These are phyloP conservation scores for Tolypocladium amazonense DNA, from an alignment of 2,329 filamentous ascomycete species.

Conservation along the genomic window DNA sequence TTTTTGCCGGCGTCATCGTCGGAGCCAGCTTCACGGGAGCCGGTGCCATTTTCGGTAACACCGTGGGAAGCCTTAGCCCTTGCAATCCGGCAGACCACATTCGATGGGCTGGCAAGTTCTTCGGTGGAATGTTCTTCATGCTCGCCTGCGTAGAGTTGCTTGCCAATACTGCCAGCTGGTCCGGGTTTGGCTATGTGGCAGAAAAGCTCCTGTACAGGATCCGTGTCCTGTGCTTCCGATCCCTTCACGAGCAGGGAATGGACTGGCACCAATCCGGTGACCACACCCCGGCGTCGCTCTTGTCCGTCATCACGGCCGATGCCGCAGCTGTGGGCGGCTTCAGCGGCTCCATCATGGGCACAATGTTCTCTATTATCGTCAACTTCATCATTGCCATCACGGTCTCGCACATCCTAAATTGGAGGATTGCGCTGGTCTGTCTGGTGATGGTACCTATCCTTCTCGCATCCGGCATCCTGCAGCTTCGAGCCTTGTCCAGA, in stretches of 20 bases:
- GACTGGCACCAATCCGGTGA: constrained; percentile 61
- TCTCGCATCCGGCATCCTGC: constrained; percentile 58
- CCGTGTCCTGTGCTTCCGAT: constrained; percentile 52
- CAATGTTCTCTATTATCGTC: constrained; percentile 54
- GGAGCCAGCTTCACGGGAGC: constrained; percentile 43
- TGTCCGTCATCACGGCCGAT: constrained; percentile 61
- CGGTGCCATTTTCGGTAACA: constrained; percentile 38
- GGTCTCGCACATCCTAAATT: constrained; percentile 59
- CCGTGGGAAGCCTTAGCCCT: constrained; percentile 33
- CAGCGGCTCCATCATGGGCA: constrained; percentile 61
- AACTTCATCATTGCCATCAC: constrained; percentile 60
- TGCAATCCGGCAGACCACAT: constrained; percentile 30
- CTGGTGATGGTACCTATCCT: constrained; percentile 59
- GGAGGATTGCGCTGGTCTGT: constrained; percentile 67
- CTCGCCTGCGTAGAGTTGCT: constrained; percentile 35
- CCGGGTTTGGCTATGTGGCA: constrained; percentile 36
- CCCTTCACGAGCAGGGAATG: constrained; percentile 54
- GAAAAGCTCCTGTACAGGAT: constrained; percentile 56
- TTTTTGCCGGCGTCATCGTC: constrained; percentile 38
- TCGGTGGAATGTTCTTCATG: constrained; percentile 45
- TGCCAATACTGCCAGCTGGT: constrained; percentile 46
- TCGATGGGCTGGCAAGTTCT: constrained; percentile 30
- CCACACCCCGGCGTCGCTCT: constrained; percentile 48
- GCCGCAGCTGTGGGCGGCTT: constrained; percentile 56
- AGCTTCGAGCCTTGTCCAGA: constrained; percentile 49